Evolutionary conservation across 1,284 basidiomycete genomes (phyloP).

Genomic region (Boletus mariae): DNA sequence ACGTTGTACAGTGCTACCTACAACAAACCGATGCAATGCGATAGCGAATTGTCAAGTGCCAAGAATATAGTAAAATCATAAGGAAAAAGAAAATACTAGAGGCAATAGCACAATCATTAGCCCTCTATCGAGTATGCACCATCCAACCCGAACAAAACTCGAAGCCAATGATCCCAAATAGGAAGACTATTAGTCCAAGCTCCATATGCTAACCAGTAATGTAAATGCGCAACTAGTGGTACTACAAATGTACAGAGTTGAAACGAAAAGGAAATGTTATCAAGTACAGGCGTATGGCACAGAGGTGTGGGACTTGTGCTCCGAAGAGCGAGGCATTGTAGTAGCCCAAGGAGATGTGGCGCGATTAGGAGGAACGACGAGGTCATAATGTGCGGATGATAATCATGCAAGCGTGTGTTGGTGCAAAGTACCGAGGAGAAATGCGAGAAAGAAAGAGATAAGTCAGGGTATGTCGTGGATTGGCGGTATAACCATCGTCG

Average conservation of each 20-base stretch:
- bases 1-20: constrained; percentile 29
- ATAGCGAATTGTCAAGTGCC: constrained; percentile 26
- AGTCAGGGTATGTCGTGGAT: constrained; percentile 36
- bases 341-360: constrained; percentile 19
- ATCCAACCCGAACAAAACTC: constrained; percentile 28
- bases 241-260: constrained; percentile 35
- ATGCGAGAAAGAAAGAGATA: constrained; percentile 25
- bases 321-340: neutral
- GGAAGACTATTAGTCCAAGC: constrained; percentile 32
- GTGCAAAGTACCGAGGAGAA: constrained; percentile 20
- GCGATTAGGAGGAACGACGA: constrained; percentile 32
- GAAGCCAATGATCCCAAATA: constrained; percentile 27
- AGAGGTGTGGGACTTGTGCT: constrained; percentile 11
- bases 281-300: constrained; percentile 36
- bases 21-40: constrained; percentile 29
- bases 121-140: constrained; percentile 29
- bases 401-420: constrained; percentile 23
- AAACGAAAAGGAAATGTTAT: constrained; percentile 29
- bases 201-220: constrained; percentile 33
- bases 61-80: constrained; percentile 32
- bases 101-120: constrained; percentile 31
- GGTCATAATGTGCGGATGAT: constrained; percentile 29
- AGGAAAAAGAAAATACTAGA: constrained; percentile 20
- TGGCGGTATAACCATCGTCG: constrained; percentile 32
- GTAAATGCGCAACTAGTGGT: constrained; percentile 35